Evolutionary conservation across 805 yeast species (phyloP).

Genomic region (Myxozyma monticola): DNA sequence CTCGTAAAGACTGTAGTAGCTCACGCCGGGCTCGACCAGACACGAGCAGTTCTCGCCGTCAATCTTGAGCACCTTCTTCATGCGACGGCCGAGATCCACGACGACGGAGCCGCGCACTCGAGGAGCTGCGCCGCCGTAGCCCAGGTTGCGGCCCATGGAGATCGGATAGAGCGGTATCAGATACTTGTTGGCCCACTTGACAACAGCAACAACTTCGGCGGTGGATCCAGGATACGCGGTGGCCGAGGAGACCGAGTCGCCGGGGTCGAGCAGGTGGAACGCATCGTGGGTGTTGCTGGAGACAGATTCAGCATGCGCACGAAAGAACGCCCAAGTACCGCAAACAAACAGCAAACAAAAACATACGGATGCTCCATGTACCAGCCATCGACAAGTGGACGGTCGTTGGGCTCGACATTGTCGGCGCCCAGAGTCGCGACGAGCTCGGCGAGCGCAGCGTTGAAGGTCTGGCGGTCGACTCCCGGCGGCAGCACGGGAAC

Average conservation of each 20-base stretch:
- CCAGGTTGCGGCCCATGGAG: constrained; percentile 10
- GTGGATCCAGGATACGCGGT: constrained; percentile 1
- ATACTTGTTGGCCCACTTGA: constrained; percentile 9
- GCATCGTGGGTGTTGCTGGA: constrained; percentile 9
- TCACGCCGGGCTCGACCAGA: constrained; percentile 9
- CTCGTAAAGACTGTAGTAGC: background rate
- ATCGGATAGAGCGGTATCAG: constrained; percentile 9
- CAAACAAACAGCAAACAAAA: too few species aligned
- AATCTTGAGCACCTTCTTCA: constrained; percentile 5
- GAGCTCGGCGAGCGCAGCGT: constrained; percentile 3
- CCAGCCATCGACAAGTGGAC: constrained; percentile 9
- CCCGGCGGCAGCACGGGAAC: constrained; percentile 6
- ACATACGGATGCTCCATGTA: constrained; percentile 12
- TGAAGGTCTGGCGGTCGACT: background rate
- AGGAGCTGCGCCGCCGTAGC: constrained; percentile 16
- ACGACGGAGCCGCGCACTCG: constrained; percentile 11
- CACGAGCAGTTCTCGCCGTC: background rate
- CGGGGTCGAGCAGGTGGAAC: background rate
- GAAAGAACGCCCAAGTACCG: background rate
- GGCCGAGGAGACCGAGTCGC: constrained; percentile 10
- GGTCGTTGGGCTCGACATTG: constrained; percentile 4
- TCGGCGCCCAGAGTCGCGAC: background rate
- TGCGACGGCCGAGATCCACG: constrained; percentile 6
- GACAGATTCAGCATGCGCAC: background rate
- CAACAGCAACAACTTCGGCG: constrained; percentile 7